phyloP scores from a whole-genome alignment of 2,329 filamentous ascomycete genomes.

The Daldinia sp. region DNA sequence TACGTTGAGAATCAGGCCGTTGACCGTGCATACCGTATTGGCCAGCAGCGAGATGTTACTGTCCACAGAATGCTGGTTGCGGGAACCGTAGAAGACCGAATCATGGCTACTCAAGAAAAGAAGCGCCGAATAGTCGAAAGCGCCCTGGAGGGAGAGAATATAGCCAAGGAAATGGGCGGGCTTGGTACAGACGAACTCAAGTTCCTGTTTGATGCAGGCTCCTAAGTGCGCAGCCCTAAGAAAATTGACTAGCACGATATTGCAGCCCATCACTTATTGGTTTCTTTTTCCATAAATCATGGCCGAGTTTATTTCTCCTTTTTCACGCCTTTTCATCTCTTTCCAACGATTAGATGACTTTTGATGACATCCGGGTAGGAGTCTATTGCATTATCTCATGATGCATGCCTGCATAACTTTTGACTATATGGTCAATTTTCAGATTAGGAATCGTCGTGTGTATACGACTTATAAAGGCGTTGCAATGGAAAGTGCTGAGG shows the following conservation, averaged over 20 bases:
- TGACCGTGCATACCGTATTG: conserved; percentile 88
- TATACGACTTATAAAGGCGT: not conserved
- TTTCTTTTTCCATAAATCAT: too few species aligned
- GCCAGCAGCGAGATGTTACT: conserved; percentile 75
- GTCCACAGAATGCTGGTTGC: conserved; percentile 82
- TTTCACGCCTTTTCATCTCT: too few species aligned
- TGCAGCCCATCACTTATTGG: not conserved
- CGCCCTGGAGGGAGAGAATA: conserved; percentile 76
- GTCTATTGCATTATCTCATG: too few species aligned
- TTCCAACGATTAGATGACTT: too few species aligned
- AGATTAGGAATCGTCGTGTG: not conserved
- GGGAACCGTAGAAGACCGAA: conserved; percentile 87
- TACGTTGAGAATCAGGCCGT: conserved; percentile 93
- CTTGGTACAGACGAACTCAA: conserved; percentile 72
- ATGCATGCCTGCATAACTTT: not conserved
- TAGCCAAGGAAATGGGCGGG: conserved; percentile 68
- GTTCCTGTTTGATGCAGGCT: conserved; percentile 68
- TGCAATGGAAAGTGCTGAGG: not conserved
- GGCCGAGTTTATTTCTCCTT: too few species aligned
- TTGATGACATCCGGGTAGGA: too few species aligned
- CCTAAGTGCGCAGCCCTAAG: too few species aligned
- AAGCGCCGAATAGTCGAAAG: conserved; percentile 81
- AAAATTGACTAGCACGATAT: not conserved
- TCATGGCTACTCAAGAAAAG: conserved; percentile 77
- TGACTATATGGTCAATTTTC: not conserved